phyloP scores from a whole-genome alignment of 306 rosid genomes.

The Senna tora region DNA sequence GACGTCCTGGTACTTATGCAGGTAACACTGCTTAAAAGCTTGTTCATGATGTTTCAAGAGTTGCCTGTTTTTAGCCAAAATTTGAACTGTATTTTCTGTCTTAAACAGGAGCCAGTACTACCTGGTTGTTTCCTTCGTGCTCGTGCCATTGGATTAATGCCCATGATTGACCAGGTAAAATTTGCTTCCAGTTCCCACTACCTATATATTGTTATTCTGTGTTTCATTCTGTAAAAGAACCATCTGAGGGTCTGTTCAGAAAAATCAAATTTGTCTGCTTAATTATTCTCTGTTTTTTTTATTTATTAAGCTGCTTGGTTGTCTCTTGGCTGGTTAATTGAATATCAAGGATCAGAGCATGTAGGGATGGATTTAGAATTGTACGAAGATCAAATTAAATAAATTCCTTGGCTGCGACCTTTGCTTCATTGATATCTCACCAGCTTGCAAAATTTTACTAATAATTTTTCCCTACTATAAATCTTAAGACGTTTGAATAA shows the following conservation, averaged over 20 bases:
- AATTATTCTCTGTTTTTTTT: background rate
- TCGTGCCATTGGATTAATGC: conserved; percentile 98
- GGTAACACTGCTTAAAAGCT: conserved; percentile 53
- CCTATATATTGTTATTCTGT: background rate
- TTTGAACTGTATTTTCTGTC: conserved; percentile 23
- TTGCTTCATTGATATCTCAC: conserved; percentile 6
- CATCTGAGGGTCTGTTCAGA: conserved; percentile 17
- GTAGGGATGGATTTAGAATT: conserved; percentile 2
- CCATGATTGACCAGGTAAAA: conserved; percentile 95
- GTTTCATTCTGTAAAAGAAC: conserved; percentile 17
- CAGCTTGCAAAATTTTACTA: conserved; percentile 7
- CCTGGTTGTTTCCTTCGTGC: conserved; percentile 98
- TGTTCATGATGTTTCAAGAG: conserved; percentile 18
- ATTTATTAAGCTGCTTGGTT: background rate
- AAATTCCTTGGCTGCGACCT: conserved; percentile 4
- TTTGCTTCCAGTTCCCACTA: conserved; percentile 3
- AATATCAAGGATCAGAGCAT: conserved; percentile 8
- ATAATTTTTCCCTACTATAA: conserved; percentile 18
- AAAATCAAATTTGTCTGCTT: background rate
- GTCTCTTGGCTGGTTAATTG: conserved; percentile 7
- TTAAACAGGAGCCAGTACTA: conserved; percentile 76
- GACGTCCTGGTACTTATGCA: conserved; percentile 95
- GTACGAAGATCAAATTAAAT: background rate
- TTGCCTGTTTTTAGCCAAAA: conserved; percentile 22
- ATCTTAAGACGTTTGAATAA: background rate